Evolutionary conservation across 1,284 basidiomycete genomes (phyloP).

Genomic region (Trametes sp.): DNA sequence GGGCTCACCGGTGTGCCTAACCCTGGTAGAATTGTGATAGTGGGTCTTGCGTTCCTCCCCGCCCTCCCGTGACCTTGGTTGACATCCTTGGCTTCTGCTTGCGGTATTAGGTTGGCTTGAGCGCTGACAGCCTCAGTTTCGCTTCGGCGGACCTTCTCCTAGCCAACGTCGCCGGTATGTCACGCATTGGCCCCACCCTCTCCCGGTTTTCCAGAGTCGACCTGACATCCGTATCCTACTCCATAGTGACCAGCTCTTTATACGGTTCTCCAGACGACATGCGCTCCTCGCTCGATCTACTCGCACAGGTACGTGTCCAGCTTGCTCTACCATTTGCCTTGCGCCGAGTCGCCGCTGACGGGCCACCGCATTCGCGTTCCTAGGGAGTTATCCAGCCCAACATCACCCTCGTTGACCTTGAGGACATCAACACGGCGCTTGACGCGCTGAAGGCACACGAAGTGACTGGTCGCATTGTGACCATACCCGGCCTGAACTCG

Average conservation of each 20-base stretch:
- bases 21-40: conserved; percentile 11
- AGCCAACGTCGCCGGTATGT: not conserved
- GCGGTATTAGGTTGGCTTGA: conserved; percentile 5
- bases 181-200: not conserved
- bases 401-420: not conserved
- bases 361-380: not conserved
- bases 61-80: not conserved
- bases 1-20: not conserved
- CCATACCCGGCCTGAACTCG: not conserved
- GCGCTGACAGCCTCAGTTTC: conserved; percentile 15
- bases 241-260: not conserved
- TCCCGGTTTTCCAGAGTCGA: not conserved
- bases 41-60: not conserved
- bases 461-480: not conserved
- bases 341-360: not conserved
- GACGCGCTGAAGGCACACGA: not conserved
- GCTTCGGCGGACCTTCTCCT: conserved; percentile 12
- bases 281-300: not conserved
- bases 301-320: not conserved
- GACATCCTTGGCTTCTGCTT: not conserved
- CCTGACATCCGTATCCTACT: not conserved
- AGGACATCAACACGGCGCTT: conserved; percentile 2
- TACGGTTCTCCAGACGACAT: conserved; percentile 1
- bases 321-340: not conserved
- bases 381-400: not conserved